Evolutionary conservation across 192 early-diverging fungal species (phyloP), one percentile per base, ranked within the genome.

Genomic region (Podila verticillata): DNA sequence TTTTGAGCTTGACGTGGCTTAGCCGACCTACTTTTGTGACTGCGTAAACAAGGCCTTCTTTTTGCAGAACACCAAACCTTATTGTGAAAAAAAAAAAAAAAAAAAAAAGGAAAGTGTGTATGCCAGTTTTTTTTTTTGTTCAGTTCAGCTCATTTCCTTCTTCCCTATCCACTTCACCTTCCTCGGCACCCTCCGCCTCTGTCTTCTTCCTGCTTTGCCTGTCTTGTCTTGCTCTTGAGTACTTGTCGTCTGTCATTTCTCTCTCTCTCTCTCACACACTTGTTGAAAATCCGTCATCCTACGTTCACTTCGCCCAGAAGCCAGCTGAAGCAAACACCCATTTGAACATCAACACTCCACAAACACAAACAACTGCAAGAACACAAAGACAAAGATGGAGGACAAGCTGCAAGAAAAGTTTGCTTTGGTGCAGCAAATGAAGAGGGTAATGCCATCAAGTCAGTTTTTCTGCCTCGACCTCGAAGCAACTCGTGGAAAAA

Each of bases 391-490:
- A 61, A 34, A 56, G 29, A 71, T 71, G 66, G 64, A 72, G 20
- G 68, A 66, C 44, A 78, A 78, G 35, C 34, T 79, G 49, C 75
- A 79, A 31, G 75, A 79, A 54, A 79, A 79, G 48, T 79, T 79
- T 65, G 75, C 75, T 12, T 56, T 79, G 26, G 58, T 79, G 34
- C 75, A 79, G 63, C 75, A 71, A 59, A 79, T 79, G 75, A 71
- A 71, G 65, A 44, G 75, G 65, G 75, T 79, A n/a, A 79, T 36
- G 62, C 8, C 30, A 4, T 28, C 19, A 63, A 63, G 2, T 26
- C 26, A 9, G n/a, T 29, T 9, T 28, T 28, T n/a, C 26, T 24
- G 20, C 19, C 28, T 22, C 12, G 39, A 10, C n/a, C n/a, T n/a
- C n/a, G n/a, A 44, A 3, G 15, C 15, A 44, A 17, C 39, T 44